Percentiles rank a stretch among this genome's conserved stretches.
Conservation (phyloP, 225 moss, liverwort and hornwort genomes). For the Lunularia cruciata region DNA sequence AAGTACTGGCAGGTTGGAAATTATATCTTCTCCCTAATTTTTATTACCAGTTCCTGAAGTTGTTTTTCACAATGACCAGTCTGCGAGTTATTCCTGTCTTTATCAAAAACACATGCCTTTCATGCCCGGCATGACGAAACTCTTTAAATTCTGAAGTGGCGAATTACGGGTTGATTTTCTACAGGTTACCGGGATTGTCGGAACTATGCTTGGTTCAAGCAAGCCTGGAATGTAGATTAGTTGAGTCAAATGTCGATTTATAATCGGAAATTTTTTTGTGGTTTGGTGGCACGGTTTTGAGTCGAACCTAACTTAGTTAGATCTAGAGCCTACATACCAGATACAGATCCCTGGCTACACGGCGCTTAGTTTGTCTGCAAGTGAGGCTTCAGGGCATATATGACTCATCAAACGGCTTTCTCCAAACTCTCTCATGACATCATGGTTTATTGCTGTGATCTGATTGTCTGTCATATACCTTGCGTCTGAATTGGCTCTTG, state of each 20-base stretch:
- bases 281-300: not conserved
- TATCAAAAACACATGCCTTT: too few relatives aligned
- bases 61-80: too few relatives aligned
- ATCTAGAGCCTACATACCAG: not conserved
- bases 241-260: not conserved
- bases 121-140: too few relatives aligned
- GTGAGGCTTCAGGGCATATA: not conserved
- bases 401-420: not conserved
- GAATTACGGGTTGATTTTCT: not conserved
- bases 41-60: too few relatives aligned
- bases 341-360: not conserved
- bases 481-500: not conserved
- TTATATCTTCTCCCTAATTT: too few relatives aligned
- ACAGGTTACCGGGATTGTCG: constrained; percentile 91
- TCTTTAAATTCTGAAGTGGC: not conserved
- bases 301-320: not conserved
- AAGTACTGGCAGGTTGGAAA: constrained; percentile 90
- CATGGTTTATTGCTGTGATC: not conserved
- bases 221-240: constrained; percentile 46
- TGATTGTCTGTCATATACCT: not conserved
- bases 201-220: constrained; percentile 87
- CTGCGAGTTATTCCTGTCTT: too few relatives aligned
- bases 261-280: not conserved
- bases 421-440: not conserved
- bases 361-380: not conserved